Evolutionary conservation across 305 asterid species (phyloP).

Genomic region (Fraxinus xanthoxyloides): DNA sequence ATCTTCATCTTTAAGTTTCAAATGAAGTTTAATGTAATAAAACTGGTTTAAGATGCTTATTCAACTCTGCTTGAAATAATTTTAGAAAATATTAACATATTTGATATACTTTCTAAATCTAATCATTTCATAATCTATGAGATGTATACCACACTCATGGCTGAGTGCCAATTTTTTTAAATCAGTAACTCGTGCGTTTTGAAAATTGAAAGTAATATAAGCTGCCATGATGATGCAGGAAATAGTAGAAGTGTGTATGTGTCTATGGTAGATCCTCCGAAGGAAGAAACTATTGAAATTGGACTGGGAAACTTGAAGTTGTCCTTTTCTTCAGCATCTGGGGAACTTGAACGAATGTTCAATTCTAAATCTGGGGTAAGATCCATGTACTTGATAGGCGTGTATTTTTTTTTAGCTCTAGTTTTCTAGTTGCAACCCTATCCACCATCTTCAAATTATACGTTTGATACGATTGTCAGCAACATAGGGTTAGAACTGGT

Average conservation of each 20-base stretch:
- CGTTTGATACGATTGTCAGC: background rate
- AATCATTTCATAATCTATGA: background rate
- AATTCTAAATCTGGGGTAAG: slow-evolving; percentile 71
- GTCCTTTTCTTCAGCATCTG: slow-evolving; percentile 64
- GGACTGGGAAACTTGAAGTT: slow-evolving; percentile 75
- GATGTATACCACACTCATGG: background rate
- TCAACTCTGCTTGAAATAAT: background rate
- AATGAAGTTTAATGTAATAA: background rate
- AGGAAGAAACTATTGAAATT: slow-evolving; percentile 48
- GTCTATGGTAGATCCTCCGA: slow-evolving; percentile 26
- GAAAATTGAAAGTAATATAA: background rate
- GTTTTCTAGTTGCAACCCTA: slow-evolving; percentile 11
- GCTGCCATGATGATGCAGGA: slow-evolving; percentile 36
- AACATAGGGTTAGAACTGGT: background rate
- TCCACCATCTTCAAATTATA: slow-evolving; percentile 9
- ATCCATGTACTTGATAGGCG: background rate
- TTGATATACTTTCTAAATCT: background rate
- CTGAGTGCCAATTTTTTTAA: background rate
- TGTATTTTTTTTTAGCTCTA: background rate
- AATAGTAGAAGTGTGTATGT: slow-evolving; percentile 19
- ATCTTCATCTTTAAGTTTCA: background rate
- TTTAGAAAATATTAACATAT: background rate
- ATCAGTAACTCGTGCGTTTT: background rate
- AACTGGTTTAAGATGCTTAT: background rate
- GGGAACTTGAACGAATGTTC: slow-evolving; percentile 64